Evolutionary conservation across 1,284 basidiomycete genomes (phyloP).

Genomic region (Heterobasidion occidentale): DNA sequence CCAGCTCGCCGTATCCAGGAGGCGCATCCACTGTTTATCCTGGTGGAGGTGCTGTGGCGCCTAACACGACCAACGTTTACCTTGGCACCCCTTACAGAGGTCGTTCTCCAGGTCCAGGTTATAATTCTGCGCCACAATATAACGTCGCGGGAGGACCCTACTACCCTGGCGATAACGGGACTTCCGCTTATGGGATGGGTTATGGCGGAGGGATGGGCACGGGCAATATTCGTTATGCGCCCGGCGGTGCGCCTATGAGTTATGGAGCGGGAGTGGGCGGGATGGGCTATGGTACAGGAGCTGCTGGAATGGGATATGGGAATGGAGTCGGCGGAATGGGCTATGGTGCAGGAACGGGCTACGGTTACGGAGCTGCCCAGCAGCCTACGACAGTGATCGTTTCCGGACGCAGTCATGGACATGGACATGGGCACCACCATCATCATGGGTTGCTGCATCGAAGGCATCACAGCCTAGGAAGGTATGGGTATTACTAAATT

Average conservation of each 20-base stretch:
- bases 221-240: neutral
- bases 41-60: neutral
- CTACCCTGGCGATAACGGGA: no score
- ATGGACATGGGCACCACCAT: slow-evolving; percentile 1
- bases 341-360: no score
- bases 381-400: neutral
- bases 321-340: neutral
- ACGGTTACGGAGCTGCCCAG: neutral
- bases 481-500: slow-evolving; percentile 1
- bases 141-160: no score
- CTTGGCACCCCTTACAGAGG: neutral
- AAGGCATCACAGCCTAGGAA: slow-evolving; percentile 9
- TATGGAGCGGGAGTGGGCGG: neutral
- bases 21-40: neutral
- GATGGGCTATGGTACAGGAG: neutral
- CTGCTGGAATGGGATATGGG: neutral
- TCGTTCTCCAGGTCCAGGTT: no score
- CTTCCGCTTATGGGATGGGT: neutral
- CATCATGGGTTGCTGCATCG: slow-evolving; percentile 4
- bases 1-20: neutral
- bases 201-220: no score
- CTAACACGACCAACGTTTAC: neutral
- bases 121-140: no score
- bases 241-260: neutral
- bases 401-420: neutral